Evolutionary conservation across 2,329 filamentous ascomycete species (phyloP).

Genomic region (Geosmithia flava): DNA sequence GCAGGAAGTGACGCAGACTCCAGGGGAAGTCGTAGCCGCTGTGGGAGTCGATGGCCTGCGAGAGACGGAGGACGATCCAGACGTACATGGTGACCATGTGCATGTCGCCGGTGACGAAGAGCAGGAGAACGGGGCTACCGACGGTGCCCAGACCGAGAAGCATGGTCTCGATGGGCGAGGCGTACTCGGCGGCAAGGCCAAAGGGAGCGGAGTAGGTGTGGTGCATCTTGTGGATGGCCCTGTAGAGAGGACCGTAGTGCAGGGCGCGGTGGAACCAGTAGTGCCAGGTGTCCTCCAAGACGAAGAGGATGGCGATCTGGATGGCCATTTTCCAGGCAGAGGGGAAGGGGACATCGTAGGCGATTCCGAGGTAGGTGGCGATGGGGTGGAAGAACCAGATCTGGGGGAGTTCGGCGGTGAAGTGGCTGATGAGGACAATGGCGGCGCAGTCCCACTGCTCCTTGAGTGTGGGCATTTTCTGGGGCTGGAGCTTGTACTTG

Average conservation of each 20-base stretch:
- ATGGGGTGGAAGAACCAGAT: slow-evolving; percentile 99
- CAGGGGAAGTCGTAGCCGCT: slow-evolving; percentile 98
- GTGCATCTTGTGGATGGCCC: slow-evolving; percentile 95
- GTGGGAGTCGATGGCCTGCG: slow-evolving; percentile 97
- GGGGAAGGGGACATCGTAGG: slow-evolving; percentile 83
- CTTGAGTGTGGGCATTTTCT: slow-evolving; percentile 81
- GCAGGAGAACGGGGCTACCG: slow-evolving; percentile 71
- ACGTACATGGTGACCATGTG: slow-evolving; percentile 97
- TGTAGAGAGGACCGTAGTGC: slow-evolving; percentile 93
- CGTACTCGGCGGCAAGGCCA: slow-evolving; percentile 92
- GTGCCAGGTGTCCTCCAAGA: slow-evolving; percentile 95
- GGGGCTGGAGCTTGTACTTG: slow-evolving; percentile 84
- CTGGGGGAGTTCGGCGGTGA: slow-evolving; percentile 95
- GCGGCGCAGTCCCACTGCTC: slow-evolving; percentile 93
- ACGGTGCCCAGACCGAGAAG: slow-evolving; percentile 82
- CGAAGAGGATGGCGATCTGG: slow-evolving; percentile 89
- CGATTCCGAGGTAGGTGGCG: slow-evolving; percentile 83
- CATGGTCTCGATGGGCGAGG: slow-evolving; percentile 95
- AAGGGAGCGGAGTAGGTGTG: slow-evolving; percentile 98
- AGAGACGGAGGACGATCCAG: slow-evolving; percentile 86
- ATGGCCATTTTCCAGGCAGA: slow-evolving; percentile 72
- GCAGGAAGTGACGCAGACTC: slow-evolving; percentile 88
- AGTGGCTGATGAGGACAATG: slow-evolving; percentile 87
- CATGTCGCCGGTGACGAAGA: slow-evolving; percentile 69
- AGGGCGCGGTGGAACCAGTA: slow-evolving; percentile 92